A percentile compares a stretch with the other conserved stretches of the same genome.
These are phyloP conservation scores for Pleurotus salmoneostramineus DNA, from an alignment of 768 basidiomycete species.

Conservation along the genomic window DNA sequence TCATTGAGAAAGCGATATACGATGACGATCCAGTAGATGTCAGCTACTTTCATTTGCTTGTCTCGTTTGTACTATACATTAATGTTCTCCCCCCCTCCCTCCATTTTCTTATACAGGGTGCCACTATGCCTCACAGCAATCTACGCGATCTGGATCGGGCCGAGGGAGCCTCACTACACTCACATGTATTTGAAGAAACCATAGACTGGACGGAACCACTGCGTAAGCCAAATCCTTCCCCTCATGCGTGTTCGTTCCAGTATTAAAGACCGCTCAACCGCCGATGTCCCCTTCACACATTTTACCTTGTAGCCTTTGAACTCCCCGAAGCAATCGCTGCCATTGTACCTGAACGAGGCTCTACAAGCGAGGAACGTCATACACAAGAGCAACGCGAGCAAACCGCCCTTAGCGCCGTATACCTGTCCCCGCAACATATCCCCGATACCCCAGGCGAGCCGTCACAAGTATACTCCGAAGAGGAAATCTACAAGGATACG, in stretches of 20 bases:
- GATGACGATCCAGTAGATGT: conserved; percentile 88
- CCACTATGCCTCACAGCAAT: conserved; percentile 58
- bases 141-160: conserved; percentile 84
- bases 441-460: conserved; percentile 80
- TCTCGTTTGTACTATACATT: conserved; percentile 46
- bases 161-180: conserved; percentile 83
- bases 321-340: conserved; percentile 49
- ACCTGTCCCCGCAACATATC: conserved; percentile 66
- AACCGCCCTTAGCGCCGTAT: conserved; percentile 70
- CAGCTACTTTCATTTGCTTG: conserved; percentile 49
- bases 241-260: conserved; percentile 9
- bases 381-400: conserved; percentile 78
- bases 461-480: conserved; percentile 53
- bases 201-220: conserved; percentile 84
- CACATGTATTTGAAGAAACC: conserved; percentile 79
- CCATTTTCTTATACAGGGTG: conserved; percentile 54
- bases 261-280: conserved; percentile 10
- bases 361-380: conserved; percentile 62
- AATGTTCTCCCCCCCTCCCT: conserved; percentile 32
- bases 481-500: conserved; percentile 62
- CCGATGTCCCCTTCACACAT: conserved; percentile 7
- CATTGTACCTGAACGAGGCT: conserved; percentile 50
- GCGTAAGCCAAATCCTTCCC: conserved; percentile 49
- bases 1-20: conserved; percentile 85
- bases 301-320: conserved; percentile 47